These are phyloP conservation scores for Strobilomyces echinocephalus DNA, from an alignment of 768 basidiomycete species.

Conservation along the genomic window DNA sequence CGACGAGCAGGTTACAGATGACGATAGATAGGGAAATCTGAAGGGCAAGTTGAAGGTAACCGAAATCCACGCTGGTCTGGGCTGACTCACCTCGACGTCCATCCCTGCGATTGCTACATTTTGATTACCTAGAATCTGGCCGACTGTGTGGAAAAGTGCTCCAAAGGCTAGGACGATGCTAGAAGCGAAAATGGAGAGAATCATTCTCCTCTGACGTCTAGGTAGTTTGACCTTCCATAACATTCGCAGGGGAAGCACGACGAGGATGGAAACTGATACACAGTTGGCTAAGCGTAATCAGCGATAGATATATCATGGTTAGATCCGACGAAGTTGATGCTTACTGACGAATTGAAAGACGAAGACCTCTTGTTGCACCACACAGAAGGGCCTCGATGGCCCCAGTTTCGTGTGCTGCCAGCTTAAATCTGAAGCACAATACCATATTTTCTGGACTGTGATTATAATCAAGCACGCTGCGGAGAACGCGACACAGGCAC, in stretches of 20 bases:
- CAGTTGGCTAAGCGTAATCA: slow-evolving; percentile 10
- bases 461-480: not conserved
- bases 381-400: not conserved
- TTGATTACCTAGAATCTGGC: too few relatives aligned
- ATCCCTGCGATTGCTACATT: too few relatives aligned
- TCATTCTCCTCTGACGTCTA: too few relatives aligned
- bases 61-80: too few relatives aligned
- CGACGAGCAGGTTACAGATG: too few relatives aligned
- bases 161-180: too few relatives aligned
- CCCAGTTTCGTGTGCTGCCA: not conserved
- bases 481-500: not conserved
- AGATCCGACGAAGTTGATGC: not conserved
- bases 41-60: too few relatives aligned
- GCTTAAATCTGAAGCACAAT: not conserved
- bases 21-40: too few relatives aligned
- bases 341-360: slow-evolving; percentile 17
- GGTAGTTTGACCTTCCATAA: slow-evolving; percentile 22
- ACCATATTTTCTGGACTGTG: not conserved
- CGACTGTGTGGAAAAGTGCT: too few relatives aligned
- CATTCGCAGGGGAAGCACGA: slow-evolving; percentile 18
- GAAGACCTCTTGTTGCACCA: not conserved
- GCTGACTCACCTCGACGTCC: too few relatives aligned
- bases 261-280: slow-evolving; percentile 12
- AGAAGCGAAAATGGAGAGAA: too few relatives aligned
- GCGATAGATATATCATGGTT: not conserved